Conservation (phyloP, 345 rosid genomes). For the Geranium rotundifolium region DNA sequence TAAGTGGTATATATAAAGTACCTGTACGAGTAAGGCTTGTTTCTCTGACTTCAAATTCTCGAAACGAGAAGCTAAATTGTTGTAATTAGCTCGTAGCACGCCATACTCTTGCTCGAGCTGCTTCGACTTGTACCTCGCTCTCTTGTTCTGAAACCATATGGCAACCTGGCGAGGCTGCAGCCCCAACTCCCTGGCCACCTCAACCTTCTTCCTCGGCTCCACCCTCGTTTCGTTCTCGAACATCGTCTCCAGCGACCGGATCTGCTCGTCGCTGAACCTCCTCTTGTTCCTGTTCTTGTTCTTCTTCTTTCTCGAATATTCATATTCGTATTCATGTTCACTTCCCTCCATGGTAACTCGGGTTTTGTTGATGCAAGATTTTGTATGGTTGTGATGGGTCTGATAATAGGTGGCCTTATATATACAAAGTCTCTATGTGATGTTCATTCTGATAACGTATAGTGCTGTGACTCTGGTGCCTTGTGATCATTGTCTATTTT, state of each 20-base stretch:
- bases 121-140: conserved; percentile 84
- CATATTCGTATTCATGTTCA: not conserved
- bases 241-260: conserved; percentile 54
- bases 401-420: not conserved
- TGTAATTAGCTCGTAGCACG: conserved; percentile 41
- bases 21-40: conserved; percentile 46
- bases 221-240: conserved; percentile 64
- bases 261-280: conserved; percentile 80
- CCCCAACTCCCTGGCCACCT: conserved; percentile 63
- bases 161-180: conserved; percentile 86
- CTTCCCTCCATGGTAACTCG: not conserved
- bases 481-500: no score
- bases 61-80: conserved; percentile 38
- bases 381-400: no score
- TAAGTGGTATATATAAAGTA: conserved; percentile 9
- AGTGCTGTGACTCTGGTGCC: no score
- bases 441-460: no score
- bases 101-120: conserved; percentile 59
- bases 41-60: conserved; percentile 62
- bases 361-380: no score
- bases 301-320: not conserved
- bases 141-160: conserved; percentile 84
- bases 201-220: conserved; percentile 62
- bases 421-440: not conserved
- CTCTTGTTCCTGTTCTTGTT: conserved; percentile 16